A percentile compares a stretch with the other conserved stretches of the same genome.
Evolutionary conservation across 1,284 basidiomycete genomes (phyloP).

Genomic region (Puccinia polysora): DNA sequence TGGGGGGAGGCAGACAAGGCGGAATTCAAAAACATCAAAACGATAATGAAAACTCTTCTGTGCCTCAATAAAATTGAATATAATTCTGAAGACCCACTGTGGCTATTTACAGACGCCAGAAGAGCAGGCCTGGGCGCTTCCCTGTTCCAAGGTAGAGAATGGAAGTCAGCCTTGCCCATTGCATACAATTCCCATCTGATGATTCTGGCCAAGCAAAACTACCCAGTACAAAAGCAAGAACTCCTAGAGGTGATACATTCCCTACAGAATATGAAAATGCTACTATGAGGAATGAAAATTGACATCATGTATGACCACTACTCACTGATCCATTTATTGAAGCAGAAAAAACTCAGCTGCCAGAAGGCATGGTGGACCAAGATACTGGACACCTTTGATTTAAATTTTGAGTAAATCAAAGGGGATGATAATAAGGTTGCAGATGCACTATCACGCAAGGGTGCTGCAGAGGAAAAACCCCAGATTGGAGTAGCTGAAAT

Average conservation of each 20-base stretch:
- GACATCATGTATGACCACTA: constrained; percentile 53
- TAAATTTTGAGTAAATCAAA: constrained; percentile 51
- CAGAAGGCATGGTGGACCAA: constrained; percentile 55
- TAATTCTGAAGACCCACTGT: neutral
- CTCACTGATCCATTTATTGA: too few species aligned
- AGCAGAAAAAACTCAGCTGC: constrained; percentile 53
- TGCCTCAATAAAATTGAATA: neutral
- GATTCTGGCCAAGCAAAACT: too few species aligned
- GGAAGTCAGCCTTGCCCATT: neutral
- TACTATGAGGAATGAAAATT: too few species aligned
- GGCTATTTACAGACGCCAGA: neutral
- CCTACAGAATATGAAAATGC: too few species aligned
- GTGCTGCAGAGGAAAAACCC: constrained; percentile 13
- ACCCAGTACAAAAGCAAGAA: too few species aligned
- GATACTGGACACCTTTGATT: constrained; percentile 52
- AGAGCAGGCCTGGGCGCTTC: neutral
- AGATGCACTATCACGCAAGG: constrained; percentile 52
- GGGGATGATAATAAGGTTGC: constrained; percentile 54
- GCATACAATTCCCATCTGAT: neutral
- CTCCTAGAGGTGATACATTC: too few species aligned
- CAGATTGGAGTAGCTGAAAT: neutral
- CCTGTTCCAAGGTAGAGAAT: neutral
- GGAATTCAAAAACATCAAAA: neutral
- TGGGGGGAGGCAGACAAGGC: neutral
- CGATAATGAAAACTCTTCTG: neutral